A percentile compares a stretch with the other conserved stretches of the same genome.
Conservation (phyloP, 257 asterid species). For the Gentiana straminea region DNA sequence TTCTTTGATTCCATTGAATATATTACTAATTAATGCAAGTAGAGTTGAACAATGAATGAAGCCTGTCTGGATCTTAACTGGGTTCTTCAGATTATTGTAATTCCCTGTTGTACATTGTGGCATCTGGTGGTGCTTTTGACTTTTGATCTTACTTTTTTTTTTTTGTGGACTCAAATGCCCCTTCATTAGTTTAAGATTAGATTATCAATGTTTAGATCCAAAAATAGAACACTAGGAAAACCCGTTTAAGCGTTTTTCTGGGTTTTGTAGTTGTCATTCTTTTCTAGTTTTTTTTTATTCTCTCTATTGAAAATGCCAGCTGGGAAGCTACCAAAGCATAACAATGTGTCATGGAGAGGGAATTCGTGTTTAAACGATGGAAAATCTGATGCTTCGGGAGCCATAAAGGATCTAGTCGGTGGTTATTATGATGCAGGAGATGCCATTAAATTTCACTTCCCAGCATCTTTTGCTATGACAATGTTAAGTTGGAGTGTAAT, state of each 20-base stretch:
- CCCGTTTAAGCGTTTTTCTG: too few relatives aligned
- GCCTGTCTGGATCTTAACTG: not conserved
- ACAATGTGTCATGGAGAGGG: conserved; percentile 95
- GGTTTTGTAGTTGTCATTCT: too few relatives aligned
- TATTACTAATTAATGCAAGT: not conserved
- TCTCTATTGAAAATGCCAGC: conserved; percentile 36
- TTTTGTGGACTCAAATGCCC: not conserved
- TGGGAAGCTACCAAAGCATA: conserved; percentile 84
- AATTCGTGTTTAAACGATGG: conserved; percentile 79
- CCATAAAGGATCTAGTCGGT: conserved; percentile 64
- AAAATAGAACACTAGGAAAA: too few relatives aligned
- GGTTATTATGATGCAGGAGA: conserved; percentile 97
- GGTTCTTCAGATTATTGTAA: not conserved
- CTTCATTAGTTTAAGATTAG: too few relatives aligned
- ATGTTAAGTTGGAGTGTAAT: conserved; percentile 98
- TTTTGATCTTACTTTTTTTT: not conserved
- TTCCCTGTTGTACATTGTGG: too few relatives aligned
- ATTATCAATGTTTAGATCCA: too few relatives aligned
- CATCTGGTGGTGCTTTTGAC: not conserved
- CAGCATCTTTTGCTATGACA: conserved; percentile 85
- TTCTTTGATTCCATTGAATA: not conserved
- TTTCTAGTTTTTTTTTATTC: conserved; percentile 9
- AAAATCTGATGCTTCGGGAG: conserved; percentile 29
- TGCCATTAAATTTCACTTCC: conserved; percentile 88
- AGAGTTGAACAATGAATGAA: not conserved